Base-by-base conservation (phyloP, 148 eudicot species). In the Cornus controversa region DNA sequence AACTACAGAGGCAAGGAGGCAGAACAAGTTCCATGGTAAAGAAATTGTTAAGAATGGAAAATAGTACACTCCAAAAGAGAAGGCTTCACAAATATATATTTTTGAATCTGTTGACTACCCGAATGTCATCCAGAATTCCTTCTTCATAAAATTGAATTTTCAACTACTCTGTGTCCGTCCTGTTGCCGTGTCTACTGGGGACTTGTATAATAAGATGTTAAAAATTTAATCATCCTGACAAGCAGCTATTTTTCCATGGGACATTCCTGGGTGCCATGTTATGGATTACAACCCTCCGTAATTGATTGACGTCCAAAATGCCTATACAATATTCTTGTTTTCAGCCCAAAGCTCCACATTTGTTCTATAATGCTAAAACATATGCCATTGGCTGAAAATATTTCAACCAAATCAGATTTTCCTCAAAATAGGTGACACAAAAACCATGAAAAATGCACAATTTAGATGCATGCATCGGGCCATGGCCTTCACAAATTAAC, bases 401-500 rank as follows among this genome's bases (percentile, higher is more conserved):
- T 5, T 36, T 28, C 18, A 37, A 76, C 27, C 42, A 20, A 23
- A 71, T 36, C 57, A 64, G 66, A 47, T 71, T 64, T 70, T 16
- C 67, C 29, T 36, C 25, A 7, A 31, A 23, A 78, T 22, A 22
- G 15, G 36, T 22, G 23, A 42, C 72, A 24, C 6, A 10, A 34
- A 34, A 67, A 22, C 42, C 69, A 18, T n/a, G 25, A 54, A 57
- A 26, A 27, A 47, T 15, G 9, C 47, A n/a, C 23, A 57, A 40
- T 42, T 24, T 10, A 22, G n/a, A 67, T 16, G 28, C 20, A 23
- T 54, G 60, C 69, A 70, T 20, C 34, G 25, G 9, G 57, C 63
- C 14, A 72, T 26, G 57, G 76, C 75, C 28, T 81, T 81, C 70
- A 88, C 79, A 76, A 54, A 76, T 25, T 71, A 69, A 66, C 70